These are phyloP conservation scores for Protomyces inouyei DNA, from an alignment of 1,139 yeast species.

Conservation along the genomic window DNA sequence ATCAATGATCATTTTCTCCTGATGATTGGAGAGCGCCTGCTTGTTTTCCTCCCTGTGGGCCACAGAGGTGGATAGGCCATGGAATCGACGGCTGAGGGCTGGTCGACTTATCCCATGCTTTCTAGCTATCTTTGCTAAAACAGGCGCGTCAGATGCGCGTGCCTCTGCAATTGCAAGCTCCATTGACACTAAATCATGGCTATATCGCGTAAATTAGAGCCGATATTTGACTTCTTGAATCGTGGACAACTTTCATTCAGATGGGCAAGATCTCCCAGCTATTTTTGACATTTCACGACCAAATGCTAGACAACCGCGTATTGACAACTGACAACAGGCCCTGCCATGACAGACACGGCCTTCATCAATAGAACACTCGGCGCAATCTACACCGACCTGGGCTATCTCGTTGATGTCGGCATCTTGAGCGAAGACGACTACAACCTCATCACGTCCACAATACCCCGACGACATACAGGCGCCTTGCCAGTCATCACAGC, in stretches of 20 bases:
- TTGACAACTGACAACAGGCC: not conserved
- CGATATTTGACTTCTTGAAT: too few relatives aligned
- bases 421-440: constrained; percentile 61
- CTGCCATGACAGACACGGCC: not conserved
- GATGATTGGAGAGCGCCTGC: not conserved
- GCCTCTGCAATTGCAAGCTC: not conserved
- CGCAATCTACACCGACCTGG: constrained; percentile 49
- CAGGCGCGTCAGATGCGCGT: not conserved
- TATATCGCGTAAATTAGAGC: too few relatives aligned
- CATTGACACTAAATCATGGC: not conserved
- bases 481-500: constrained; percentile 37
- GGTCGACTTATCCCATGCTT: not conserved
- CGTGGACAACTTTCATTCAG: too few relatives aligned
- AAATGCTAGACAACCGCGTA: too few relatives aligned
- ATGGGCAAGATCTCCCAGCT: too few relatives aligned
- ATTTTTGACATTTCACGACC: too few relatives aligned
- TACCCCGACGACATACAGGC: constrained; percentile 49
- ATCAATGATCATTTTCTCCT: not conserved
- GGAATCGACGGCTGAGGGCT: not conserved
- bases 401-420: constrained; percentile 70
- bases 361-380: constrained; percentile 9
- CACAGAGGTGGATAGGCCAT: not conserved
- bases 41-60: not conserved
- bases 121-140: not conserved
- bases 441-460: constrained; percentile 48